Evolutionary conservation across 2,329 filamentous ascomycete genomes (phyloP), one percentile per base, ranked within the genome.

Genomic region (Trichoderma endophyticum): DNA sequence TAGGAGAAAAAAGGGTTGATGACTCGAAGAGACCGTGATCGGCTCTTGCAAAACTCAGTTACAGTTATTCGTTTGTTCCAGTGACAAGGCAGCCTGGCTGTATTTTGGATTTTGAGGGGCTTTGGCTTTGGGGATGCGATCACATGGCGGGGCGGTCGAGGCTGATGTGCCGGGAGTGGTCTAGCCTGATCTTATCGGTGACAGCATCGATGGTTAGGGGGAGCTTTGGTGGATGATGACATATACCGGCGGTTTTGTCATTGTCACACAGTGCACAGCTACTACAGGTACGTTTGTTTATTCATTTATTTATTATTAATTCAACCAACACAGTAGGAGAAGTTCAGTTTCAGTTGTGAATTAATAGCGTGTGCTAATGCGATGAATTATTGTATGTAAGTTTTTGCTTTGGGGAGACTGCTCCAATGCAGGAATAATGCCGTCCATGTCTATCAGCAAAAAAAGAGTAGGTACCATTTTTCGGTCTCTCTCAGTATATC

Each of bases 141-240:
- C 78, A 80, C 78, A 80, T 78, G 78, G 75, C 72, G 73, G 73
- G 67, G 71, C 62, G 73, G 74, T 73, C 73, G 72, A 72, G 56
- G 51, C 32, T 63, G 14, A 32, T 66, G 56, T 14, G 57, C 70
- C 66, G 63, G 65, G 71, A 34, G 12, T 70, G 65, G 71, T 62
- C 51, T 70, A 43, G 64, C 56, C 66, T 70, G 15, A 72, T 73
- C 73, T 74, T 67, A 66, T 66, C 70, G 12, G 51, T 63, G 61
- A 65, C 60, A 59, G 43, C 61, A 63, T 60, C 54, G 39, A n/a
- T 24, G 39, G 39, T 39, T 26, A 14, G 60, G 34, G 36, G 36
- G 43, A 51, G 43, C 43, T 51, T 51, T 21, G 43, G 3, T 12
- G 43, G 43, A 51, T 51, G 43, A 51, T 21, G 43, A n/a, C 43